Base-by-base conservation (phyloP, 1,139 yeast species). In the Zygoascus hellenicus region DNA sequence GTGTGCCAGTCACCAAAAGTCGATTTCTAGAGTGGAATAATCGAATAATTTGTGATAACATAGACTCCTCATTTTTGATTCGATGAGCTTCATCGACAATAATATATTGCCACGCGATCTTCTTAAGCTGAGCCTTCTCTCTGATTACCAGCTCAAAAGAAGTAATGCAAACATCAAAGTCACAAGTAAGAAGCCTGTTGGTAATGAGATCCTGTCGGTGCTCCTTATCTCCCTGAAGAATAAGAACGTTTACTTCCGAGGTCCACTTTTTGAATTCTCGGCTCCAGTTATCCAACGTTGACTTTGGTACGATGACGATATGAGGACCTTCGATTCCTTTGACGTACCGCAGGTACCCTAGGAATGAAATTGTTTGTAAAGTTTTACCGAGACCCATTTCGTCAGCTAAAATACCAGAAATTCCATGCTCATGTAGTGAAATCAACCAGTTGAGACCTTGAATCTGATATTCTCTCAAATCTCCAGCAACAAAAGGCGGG, bases 341-440 rank as follows among this genome's bases (percentile, higher is more conserved):
- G 48, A 83, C 72, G 60, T 85, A 87, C 54, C 97, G 75, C 51
- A 92, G 69, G 64, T 86, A 89, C 0, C 96, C 98, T 48, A 92
- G 69, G 58, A 92, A 90, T 5, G 97, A 80, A 51, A 92, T 88
- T 0, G 97, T 88, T 65, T 92, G 98, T 51, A 92, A 72, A 1
- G 98, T 92, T 64, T 92, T 92, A 51, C 98, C 98, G 50, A 92
- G 75, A 1, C 98, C 98, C 98, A 92, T 92, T 66, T 92, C 98
- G 67, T 92, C 98, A 9, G 98, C 98, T 50, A 92, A 74, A 43
- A 92, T 90, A 43, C 97, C 97, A 1, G 94, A 81, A 48, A 90
- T 75, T 58, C 83, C 81, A 67, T 90, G 88, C 57, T 86, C 94
- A 61, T 84, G 83, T 48, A 90, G 69, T 1, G 89, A 78, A 17